These are phyloP conservation scores for Globisporangium iwayamae DNA, from an alignment of 352 stramenopile genomes.

Conservation along the genomic window DNA sequence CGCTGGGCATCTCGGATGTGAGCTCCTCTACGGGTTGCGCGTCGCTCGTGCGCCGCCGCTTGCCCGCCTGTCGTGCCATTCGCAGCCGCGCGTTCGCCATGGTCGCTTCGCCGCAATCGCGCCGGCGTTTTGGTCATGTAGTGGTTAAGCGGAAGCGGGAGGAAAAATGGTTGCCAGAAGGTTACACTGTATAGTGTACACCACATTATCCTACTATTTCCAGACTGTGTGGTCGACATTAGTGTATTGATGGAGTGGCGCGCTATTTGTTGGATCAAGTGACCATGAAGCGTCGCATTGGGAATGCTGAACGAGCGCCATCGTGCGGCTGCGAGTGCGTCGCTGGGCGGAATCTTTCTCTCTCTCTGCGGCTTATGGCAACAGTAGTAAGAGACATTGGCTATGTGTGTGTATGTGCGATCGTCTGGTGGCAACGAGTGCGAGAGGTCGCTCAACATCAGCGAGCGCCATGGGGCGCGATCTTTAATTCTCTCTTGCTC, in stretches of 20 bases:
- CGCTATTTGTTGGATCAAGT: not conserved
- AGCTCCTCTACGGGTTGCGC: conserved; percentile 12
- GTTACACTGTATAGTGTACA: not conserved
- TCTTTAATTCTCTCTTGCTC: not conserved
- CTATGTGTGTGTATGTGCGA: not conserved
- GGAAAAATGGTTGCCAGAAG: not conserved
- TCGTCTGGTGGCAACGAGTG: not conserved
- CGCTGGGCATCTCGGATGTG: conserved; percentile 25
- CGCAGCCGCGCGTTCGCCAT: conserved; percentile 80
- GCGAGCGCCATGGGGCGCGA: not conserved
- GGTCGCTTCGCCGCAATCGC: not conserved
- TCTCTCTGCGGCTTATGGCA: not conserved
- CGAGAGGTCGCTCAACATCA: conserved; percentile 4
- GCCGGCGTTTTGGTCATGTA: not conserved
- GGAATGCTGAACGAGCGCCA: not conserved
- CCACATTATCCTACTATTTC: not conserved
- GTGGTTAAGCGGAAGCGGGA: not conserved
- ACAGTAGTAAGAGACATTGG: not conserved
- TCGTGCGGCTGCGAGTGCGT: not conserved
- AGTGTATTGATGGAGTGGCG: not conserved
- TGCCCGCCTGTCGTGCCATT: conserved; percentile 37
- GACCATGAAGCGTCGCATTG: not conserved
- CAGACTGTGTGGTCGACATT: too few species aligned
- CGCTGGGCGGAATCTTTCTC: not conserved
- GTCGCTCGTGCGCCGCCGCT: conserved; percentile 25